Evolutionary conservation across 495 filamentous ascomycete genomes (phyloP).

Genomic region (Penicillium samsonianum): DNA sequence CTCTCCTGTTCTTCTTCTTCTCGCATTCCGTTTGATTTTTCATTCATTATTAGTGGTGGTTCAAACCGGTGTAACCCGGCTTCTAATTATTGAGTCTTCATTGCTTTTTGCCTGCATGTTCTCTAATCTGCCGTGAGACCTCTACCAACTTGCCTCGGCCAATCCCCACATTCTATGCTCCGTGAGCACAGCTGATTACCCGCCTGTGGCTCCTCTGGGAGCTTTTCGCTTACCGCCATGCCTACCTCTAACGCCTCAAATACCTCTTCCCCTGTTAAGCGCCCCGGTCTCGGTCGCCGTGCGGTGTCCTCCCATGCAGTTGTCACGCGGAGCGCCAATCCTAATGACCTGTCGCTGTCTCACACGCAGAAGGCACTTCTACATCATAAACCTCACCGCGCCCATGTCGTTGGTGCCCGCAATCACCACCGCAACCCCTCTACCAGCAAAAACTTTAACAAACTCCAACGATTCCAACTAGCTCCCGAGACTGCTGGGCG

Average conservation of each 20-base stretch:
- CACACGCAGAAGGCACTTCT: constrained; percentile 35
- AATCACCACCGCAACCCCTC: constrained; percentile 48
- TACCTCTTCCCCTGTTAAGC: constrained; percentile 49
- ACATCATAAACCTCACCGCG: constrained; percentile 38
- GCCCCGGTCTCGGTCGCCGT: constrained; percentile 49
- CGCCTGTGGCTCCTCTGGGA: constrained; percentile 22
- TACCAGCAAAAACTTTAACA: constrained; percentile 45
- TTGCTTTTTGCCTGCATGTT: constrained; percentile 35
- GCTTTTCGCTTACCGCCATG: constrained; percentile 36
- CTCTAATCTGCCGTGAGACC: constrained; percentile 31
- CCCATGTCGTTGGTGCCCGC: constrained; percentile 50
- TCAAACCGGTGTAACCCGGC: constrained; percentile 19
- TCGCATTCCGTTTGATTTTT: neutral
- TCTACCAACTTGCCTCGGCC: constrained; percentile 27
- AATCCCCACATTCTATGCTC: constrained; percentile 34
- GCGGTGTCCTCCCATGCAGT: constrained; percentile 51
- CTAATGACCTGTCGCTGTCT: constrained; percentile 39
- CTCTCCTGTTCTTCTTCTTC: neutral
- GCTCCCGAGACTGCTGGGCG: constrained; percentile 34
- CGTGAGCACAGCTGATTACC: constrained; percentile 27
- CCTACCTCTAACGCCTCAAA: constrained; percentile 35
- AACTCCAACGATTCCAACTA: constrained; percentile 42
- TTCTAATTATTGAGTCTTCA: constrained; percentile 19
- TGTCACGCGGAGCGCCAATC: constrained; percentile 42
- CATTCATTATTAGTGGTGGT: neutral